Evolutionary conservation across 495 filamentous ascomycete species (phyloP).

Genomic region (Daldinia loculata): DNA sequence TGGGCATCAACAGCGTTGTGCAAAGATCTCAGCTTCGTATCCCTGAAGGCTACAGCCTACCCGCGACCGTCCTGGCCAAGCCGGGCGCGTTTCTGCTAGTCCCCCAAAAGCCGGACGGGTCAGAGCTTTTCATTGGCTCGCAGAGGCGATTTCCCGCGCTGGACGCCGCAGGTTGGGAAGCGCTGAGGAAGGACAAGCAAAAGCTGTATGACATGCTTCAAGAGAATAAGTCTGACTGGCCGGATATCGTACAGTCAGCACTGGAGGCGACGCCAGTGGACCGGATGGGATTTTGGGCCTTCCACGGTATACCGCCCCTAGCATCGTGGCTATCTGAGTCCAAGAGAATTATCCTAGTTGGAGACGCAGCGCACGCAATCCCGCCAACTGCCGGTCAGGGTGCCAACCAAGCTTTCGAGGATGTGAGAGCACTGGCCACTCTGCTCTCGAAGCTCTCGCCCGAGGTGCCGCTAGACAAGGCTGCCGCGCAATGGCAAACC

Average conservation of each 20-base stretch:
- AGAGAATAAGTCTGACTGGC: slow-evolving; percentile 32
- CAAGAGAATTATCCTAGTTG: slow-evolving; percentile 47
- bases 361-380: slow-evolving; percentile 57
- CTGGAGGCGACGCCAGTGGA: slow-evolving; percentile 16
- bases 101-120: slow-evolving; percentile 56
- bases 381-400: slow-evolving; percentile 51
- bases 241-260: slow-evolving; percentile 32
- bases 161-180: slow-evolving; percentile 35
- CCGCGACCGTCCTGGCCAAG: slow-evolving; percentile 54
- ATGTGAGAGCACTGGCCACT: slow-evolving; percentile 42
- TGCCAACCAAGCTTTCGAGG: slow-evolving; percentile 47
- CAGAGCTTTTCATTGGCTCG: slow-evolving; percentile 55
- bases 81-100: slow-evolving; percentile 58
- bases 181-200: slow-evolving; percentile 36
- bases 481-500: slow-evolving; percentile 34
- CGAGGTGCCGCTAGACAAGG: slow-evolving; percentile 17
- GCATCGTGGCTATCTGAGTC: slow-evolving; percentile 47
- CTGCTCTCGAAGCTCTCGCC: slow-evolving; percentile 28
- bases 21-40: slow-evolving; percentile 40
- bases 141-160: slow-evolving; percentile 43
- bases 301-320: slow-evolving; percentile 26
- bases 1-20: slow-evolving; percentile 37
- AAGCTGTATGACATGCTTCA: slow-evolving; percentile 36
- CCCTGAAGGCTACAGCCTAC: slow-evolving; percentile 48
- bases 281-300: slow-evolving; percentile 34